Conservation (phyloP, 495 filamentous ascomycete species). For the Bryoglossum gracile region DNA sequence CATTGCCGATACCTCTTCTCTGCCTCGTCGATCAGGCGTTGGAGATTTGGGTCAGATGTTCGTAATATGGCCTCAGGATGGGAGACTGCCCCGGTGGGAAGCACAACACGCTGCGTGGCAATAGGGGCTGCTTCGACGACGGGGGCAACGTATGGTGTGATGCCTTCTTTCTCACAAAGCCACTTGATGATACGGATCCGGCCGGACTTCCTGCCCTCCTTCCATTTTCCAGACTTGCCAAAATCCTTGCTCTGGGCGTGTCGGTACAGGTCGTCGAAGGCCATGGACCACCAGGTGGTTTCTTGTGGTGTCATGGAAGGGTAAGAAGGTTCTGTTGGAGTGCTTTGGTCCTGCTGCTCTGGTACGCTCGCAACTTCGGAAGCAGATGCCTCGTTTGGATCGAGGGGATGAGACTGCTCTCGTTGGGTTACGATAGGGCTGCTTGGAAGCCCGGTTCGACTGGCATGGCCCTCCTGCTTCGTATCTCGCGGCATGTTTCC, state of each 20-base stretch:
- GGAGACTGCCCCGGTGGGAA: conserved; percentile 10
- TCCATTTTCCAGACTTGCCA: conserved; percentile 12
- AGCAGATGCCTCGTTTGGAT: too few species aligned
- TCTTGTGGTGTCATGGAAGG: conserved; percentile 15
- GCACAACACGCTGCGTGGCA: background rate
- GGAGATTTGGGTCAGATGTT: conserved; percentile 11
- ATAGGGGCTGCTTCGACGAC: background rate
- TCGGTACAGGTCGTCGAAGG: conserved; percentile 16
- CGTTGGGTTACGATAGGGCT: too few species aligned
- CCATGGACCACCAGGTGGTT: conserved; percentile 16
- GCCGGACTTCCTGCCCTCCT: conserved; percentile 14
- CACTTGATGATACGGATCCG: conserved; percentile 16
- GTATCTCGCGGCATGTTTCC: too few species aligned
- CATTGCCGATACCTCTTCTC: conserved; percentile 6
- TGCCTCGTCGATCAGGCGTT: conserved; percentile 7
- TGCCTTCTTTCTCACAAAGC: conserved; percentile 14
- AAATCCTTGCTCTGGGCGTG: conserved; percentile 13
- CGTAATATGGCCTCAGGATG: conserved; percentile 16
- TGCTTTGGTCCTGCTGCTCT: background rate
- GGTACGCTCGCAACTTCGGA: too few species aligned
- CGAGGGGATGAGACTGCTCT: too few species aligned
- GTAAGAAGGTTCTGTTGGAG: background rate
- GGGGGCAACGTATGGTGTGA: conserved; percentile 12
- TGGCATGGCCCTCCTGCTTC: too few species aligned
- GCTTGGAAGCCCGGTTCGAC: too few species aligned